A percentile compares a stretch with the other conserved stretches of the same genome.
These are phyloP conservation scores for Pelargonium nanum DNA, from an alignment of 345 rosid genomes.

Conservation along the genomic window DNA sequence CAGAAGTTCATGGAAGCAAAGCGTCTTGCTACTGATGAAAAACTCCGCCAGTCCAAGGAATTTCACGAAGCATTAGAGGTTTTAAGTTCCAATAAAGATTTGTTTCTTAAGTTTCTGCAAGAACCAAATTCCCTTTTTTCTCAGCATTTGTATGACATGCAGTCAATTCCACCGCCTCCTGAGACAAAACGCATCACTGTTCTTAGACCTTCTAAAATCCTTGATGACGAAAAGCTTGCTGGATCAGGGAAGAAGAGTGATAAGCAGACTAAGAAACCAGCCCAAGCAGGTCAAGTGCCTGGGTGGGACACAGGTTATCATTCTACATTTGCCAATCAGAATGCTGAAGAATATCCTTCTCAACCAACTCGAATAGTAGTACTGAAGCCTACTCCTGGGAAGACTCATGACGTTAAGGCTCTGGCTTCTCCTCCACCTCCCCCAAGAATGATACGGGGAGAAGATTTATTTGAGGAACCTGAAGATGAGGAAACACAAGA, in stretches of 20 bases:
- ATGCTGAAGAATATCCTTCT: slow-evolving; percentile 40
- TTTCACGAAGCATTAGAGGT: slow-evolving; percentile 76
- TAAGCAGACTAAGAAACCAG: slow-evolving; percentile 32
- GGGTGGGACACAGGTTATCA: slow-evolving; percentile 39
- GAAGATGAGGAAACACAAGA: slow-evolving; percentile 45
- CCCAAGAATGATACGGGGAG: slow-evolving; percentile 27
- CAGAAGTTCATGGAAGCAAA: slow-evolving; percentile 83
- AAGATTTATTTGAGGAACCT: slow-evolving; percentile 32
- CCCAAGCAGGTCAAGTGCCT: slow-evolving; percentile 25
- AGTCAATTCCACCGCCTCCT: slow-evolving; percentile 42
- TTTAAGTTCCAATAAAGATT: slow-evolving; percentile 63
- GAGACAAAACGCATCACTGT: slow-evolving; percentile 81
- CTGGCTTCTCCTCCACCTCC: slow-evolving; percentile 40
- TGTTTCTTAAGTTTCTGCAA: slow-evolving; percentile 61
- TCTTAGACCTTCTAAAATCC: slow-evolving; percentile 71
- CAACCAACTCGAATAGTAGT: slow-evolving; percentile 85
- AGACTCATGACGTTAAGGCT: slow-evolving; percentile 36
- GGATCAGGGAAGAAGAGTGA: slow-evolving; percentile 36
- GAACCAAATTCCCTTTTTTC: slow-evolving; percentile 66
- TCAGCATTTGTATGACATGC: slow-evolving; percentile 41
- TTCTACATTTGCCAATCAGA: slow-evolving; percentile 28
- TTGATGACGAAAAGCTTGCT: slow-evolving; percentile 40
- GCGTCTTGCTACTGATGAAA: slow-evolving; percentile 61
- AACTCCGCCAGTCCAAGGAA: slow-evolving; percentile 64
- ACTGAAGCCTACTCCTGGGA: slow-evolving; percentile 75